A percentile compares a stretch with the other conserved stretches of the same genome.
phyloP scores from a whole-genome alignment of 768 basidiomycete genomes.

The Neoboletus brunneissimus region DNA sequence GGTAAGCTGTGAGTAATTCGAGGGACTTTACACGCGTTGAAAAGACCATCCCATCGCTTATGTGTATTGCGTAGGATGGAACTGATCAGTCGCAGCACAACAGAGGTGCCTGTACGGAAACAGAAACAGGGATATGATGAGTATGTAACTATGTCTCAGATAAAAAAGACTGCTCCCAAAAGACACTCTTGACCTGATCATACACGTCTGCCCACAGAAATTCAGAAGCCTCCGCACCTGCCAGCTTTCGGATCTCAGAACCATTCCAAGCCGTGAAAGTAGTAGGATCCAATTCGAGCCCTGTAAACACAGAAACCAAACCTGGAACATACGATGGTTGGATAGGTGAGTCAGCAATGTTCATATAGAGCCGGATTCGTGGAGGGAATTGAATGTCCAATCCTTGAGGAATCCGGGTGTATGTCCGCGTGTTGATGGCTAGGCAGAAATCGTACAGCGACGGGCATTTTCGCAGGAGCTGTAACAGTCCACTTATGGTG shows the following conservation, averaged over 20 bases:
- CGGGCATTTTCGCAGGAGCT: too few relatives aligned
- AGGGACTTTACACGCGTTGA: neutral
- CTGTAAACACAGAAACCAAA: neutral
- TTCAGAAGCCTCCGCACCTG: neutral
- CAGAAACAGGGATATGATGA: neutral
- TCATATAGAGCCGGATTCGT: neutral
- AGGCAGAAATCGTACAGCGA: too few relatives aligned
- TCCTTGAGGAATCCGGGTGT: too few relatives aligned
- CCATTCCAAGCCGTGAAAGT: too few relatives aligned
- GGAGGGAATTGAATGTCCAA: too few relatives aligned
- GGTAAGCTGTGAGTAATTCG: neutral
- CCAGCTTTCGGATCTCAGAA: too few relatives aligned
- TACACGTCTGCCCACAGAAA: neutral
- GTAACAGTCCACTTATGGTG: too few relatives aligned
- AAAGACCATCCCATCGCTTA: neutral
- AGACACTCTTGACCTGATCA: neutral
- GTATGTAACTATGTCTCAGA: too few relatives aligned
- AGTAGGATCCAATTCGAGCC: neutral
- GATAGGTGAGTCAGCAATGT: neutral
- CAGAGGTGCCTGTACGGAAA: neutral
- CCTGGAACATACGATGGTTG: too few relatives aligned
- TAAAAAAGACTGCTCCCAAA: neutral
- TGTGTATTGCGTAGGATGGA: neutral
- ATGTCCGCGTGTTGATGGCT: too few relatives aligned
- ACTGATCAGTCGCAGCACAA: neutral